Base-by-base conservation (phyloP, 345 rosid genomes). In the sweet orange (Citrus sinensis) region DNA sequence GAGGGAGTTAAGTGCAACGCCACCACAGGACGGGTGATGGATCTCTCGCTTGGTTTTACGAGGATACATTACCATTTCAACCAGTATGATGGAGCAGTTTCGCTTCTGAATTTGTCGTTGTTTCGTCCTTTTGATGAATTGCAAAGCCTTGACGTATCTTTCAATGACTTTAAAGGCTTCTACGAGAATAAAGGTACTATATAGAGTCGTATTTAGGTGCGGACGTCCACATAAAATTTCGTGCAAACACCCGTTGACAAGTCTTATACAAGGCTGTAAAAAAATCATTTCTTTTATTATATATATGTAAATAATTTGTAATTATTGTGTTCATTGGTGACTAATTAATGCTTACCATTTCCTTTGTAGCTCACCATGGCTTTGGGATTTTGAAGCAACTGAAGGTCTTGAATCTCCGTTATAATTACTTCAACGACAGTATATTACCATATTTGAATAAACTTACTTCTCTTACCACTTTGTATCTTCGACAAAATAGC, bases 21-120 rank as follows among this genome's bases (percentile, higher is more conserved):
- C 58, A 35, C 59, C 40, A 60, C 71, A 4, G 20, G 37, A 7
- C 56, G 55, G 25, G 25, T 78, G 6, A 25, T 25, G 17, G 63
- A 35, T 3, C 68, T 78, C 63, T 63, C 58, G 0, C 56, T 71
- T 7, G 3, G 1, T n/a, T 1, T 5, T 34, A 20, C 58, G 27
- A 55, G 42, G 49, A 22, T 0, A 8, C n/a, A 9, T 11, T 1
- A 6, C 16, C 10, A 2, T 4, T 1, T 8, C 0, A 39, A 8
- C 6, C 0, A 4, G 2, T 24, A 6, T 22, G 4, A 60, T 60
- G 29, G 64, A 60, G n/a, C 24, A 22, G 37, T 37, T 27, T 37
- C 20, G 0, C 1, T 10, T 27, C 20, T 62, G 30, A 62, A 62
- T 62, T 27, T 62, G 7, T 29, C 67, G 2, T 62, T 62, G 7